Conservation (phyloP, 176 grass and related monocot genomes). For the Raddia guianensis region DNA sequence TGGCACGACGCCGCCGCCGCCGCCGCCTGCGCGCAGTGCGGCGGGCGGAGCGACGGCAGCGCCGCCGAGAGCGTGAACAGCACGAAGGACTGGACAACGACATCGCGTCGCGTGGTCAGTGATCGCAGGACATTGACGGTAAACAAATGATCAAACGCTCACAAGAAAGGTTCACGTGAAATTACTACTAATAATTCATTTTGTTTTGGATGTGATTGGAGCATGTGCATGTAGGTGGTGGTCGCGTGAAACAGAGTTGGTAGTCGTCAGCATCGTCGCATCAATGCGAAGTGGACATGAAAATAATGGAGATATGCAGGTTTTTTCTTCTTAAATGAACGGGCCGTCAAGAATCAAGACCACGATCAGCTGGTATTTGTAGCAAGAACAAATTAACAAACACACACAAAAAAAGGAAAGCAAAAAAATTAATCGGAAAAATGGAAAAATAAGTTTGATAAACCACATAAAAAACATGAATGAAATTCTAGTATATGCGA, state of each 20-base stretch:
- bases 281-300: not conserved
- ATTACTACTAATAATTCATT: not conserved
- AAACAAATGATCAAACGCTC: not conserved
- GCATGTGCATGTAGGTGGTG: not conserved
- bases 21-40: conserved; percentile 3
- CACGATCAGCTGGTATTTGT: too few species aligned
- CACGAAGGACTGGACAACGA: conserved; percentile 3
- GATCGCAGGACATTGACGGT: not conserved
- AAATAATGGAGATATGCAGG: too few species aligned
- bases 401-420: too few species aligned
- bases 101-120: not conserved
- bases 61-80: not conserved
- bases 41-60: conserved; percentile 28
- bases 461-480: too few species aligned
- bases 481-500: too few species aligned
- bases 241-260: not conserved
- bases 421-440: too few species aligned
- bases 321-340: too few species aligned
- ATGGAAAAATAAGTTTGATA: too few species aligned
- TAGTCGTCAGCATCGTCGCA: not conserved
- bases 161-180: not conserved
- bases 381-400: too few species aligned
- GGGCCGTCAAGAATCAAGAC: too few species aligned
- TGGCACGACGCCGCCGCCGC: not conserved
- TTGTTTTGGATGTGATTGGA: not conserved